These are phyloP conservation scores for Aquanectria penicillioides DNA, from an alignment of 2,329 filamentous ascomycete species.

Conservation along the genomic window DNA sequence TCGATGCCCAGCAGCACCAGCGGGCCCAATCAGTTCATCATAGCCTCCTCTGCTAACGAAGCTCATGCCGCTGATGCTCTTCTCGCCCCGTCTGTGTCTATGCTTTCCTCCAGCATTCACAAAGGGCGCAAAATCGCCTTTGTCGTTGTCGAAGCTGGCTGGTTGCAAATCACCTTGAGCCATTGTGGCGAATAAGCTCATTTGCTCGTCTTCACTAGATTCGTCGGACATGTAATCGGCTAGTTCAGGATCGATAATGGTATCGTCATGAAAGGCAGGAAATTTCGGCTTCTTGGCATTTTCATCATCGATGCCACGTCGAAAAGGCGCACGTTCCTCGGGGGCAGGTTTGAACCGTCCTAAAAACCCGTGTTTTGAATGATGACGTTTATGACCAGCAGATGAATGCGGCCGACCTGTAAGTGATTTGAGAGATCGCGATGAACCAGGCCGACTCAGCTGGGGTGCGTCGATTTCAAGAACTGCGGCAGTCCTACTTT, in stretches of 20 bases:
- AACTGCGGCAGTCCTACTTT: slow-evolving; percentile 85
- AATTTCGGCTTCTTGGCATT: slow-evolving; percentile 72
- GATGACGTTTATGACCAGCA: slow-evolving; percentile 80
- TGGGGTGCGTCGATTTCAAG: slow-evolving; percentile 89
- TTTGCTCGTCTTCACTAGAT: slow-evolving; percentile 91
- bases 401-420: slow-evolving; percentile 79
- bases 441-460: slow-evolving; percentile 90
- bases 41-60: slow-evolving; percentile 71
- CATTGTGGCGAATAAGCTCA: slow-evolving; percentile 83
- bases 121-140: slow-evolving; percentile 75
- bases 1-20: slow-evolving; percentile 66
- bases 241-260: slow-evolving; percentile 96
- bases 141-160: slow-evolving; percentile 78
- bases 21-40: slow-evolving; percentile 69
- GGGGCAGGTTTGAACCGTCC: slow-evolving; percentile 76
- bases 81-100: slow-evolving; percentile 77
- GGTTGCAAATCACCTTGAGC: slow-evolving; percentile 72
- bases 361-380: slow-evolving; percentile 87
- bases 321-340: slow-evolving; percentile 90
- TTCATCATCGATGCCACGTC: slow-evolving; percentile 75
- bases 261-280: slow-evolving; percentile 97
- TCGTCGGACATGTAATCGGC: slow-evolving; percentile 96
- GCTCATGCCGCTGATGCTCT: slow-evolving; percentile 76
- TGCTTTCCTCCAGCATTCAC: slow-evolving; percentile 80
- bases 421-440: slow-evolving; percentile 84